Base-by-base conservation (phyloP, 495 filamentous ascomycete genomes). In the Penicillium ucsense region DNA sequence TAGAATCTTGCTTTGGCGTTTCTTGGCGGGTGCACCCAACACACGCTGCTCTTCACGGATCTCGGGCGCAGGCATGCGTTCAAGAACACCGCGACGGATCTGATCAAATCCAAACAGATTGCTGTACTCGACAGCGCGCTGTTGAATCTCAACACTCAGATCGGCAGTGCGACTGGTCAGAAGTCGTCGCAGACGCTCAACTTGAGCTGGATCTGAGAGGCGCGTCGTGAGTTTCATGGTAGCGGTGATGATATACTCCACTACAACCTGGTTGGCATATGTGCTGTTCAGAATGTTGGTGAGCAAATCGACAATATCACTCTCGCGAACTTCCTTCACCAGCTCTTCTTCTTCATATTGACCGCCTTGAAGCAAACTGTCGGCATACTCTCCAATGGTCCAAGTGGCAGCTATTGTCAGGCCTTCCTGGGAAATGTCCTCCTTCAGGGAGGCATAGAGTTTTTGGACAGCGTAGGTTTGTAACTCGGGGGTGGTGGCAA, bases 391-490 rank as follows among this genome's bases (percentile, higher is more conserved):
- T 54, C 92, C 92, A 66, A 98, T 96, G 8, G 89, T 89, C 92
- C 92, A 98, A n/a, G 92, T 83, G 31, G 86, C 94, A 27, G 92
- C 89, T 31, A 96, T 76, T 8, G 86, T 95, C 46, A 98, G 73
- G 53, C 88, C 91, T 63, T 98, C 94, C 60, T 97, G 94, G 8
- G 90, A 94, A 54, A 97, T 95, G 53, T 97, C 92, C 35, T 91
- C 89, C 71, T 91, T 95, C 47, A 98, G 66, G 35, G 83, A 81
- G 4, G 84, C 69, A 65, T 95, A 98, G 8, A 98, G 73, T 66
- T 97, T 97, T 61, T 95, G 92, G 4, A 86, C 91, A 8, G 88
- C 91, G 64, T 98, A 98, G 3, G 88, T 95, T 62, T 98, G 92
- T 44, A 97, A 67, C 47, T 97, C 94, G 1, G 91, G 83, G 0